Evolutionary conservation across 2,329 filamentous ascomycete genomes (phyloP).

Genomic region (Ceratocystis ficicola): DNA sequence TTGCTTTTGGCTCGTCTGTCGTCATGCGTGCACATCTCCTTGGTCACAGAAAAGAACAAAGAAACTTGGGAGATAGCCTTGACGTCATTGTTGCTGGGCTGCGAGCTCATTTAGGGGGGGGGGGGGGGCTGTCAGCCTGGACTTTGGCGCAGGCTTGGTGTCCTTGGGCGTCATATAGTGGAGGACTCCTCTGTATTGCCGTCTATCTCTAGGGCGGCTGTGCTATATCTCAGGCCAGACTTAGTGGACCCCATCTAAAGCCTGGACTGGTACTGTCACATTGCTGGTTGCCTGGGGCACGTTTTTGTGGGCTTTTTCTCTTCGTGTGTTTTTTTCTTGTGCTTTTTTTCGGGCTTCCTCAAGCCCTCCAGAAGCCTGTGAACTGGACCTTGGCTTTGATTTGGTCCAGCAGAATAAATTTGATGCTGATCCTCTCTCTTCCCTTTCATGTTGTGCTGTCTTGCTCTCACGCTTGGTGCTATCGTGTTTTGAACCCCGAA

Average conservation of each 20-base stretch:
- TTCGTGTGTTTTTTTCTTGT: background rate
- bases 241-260: background rate
- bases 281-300: slow-evolving; percentile 1
- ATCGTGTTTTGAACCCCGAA: no score
- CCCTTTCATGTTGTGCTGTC: no score
- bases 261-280: background rate
- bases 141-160: background rate
- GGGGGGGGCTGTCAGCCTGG: background rate
- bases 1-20: no score
- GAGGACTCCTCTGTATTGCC: no score
- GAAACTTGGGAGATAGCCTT: background rate
- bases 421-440: no score
- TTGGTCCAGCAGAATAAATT: no score
- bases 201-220: no score
- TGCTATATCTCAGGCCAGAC: background rate
- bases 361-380: background rate
- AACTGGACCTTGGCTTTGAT: no score
- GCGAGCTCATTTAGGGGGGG: background rate
- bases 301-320: slow-evolving; percentile 10
- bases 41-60: no score
- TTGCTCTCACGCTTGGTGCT: no score
- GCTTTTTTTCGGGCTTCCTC: background rate
- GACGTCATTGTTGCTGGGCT: background rate
- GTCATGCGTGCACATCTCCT: no score
- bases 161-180: no score